Evolutionary conservation across 257 asterid species (phyloP), one percentile per base, ranked within the genome.

Genomic region (Lycium barbarum): DNA sequence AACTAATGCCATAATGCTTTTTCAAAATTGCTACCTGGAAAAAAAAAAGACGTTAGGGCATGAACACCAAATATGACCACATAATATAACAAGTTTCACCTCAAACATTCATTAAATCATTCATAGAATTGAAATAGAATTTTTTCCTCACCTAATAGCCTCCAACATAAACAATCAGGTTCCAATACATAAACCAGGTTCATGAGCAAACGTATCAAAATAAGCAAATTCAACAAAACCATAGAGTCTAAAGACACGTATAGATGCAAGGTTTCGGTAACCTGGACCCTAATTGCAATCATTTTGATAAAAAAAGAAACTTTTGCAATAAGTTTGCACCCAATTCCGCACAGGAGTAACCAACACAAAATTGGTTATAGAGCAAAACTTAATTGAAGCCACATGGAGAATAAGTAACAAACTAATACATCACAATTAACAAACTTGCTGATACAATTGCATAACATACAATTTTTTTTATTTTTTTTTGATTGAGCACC

Each of bases 1-100:
- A n/a, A 94, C 98, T 59, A 96, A 70, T 76, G 98, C 94, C 99
- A 96, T 96, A 40, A 12, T 80, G 80, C 54, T 53, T 53, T 62
- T 57, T 67, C 84, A 33, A 70, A 73, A 79, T 83, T 91, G 15
- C 59, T 45, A 26, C 74, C 78, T 82, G 35, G 22, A 47, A 1
- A 3, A 51, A 63, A 9, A 26, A 82, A 43, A 4, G 15, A 63
- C 78, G 22, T 47, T 12, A 62, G 17, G 18, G 38, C 6, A 81
- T 43, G 17, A 81, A 40, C 13, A 33, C 49, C 51, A 7, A 35
- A 79, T 55, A 15, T 17, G 53, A 8, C 18, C 55, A 15, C 36
- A 33, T 57, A 80, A 67, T 15, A 80, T 1, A 4, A 4, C 35
- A 36, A 54, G 35, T 33, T 57, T 61, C 54, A 57, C 10, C 65